These are phyloP conservation scores for Lactarius indigo DNA, from an alignment of 768 basidiomycete species.

Conservation along the genomic window DNA sequence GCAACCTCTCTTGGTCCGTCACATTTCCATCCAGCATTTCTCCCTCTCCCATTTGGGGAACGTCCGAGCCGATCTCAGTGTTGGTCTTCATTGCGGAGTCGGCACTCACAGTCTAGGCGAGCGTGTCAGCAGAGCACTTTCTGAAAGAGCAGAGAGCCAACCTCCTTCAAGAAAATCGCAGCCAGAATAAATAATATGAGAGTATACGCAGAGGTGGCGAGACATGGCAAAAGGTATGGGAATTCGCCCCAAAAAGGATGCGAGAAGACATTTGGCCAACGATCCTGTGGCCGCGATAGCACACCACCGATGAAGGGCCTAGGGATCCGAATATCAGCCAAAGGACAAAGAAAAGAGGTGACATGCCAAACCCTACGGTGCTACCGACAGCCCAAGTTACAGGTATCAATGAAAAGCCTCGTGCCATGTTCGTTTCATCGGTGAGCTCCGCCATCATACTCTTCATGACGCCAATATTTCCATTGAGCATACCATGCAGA, in stretches of 20 bases:
- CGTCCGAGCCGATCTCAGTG: background rate
- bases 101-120: constrained; percentile 4
- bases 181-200: background rate
- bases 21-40: background rate
- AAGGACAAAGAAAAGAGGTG: background rate
- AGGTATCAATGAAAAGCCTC: constrained; percentile 37
- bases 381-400: constrained; percentile 26
- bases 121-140: background rate
- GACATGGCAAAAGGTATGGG: constrained; percentile 30
- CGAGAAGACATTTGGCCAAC: constrained; percentile 25
- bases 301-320: constrained; percentile 20
- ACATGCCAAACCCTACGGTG: constrained; percentile 14
- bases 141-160: background rate
- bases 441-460: constrained; percentile 58
- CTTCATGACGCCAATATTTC: constrained; percentile 11
- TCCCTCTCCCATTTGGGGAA: background rate
- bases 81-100: background rate
- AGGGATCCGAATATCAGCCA: background rate
- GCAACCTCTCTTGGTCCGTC: constrained; percentile 10
- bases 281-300: constrained; percentile 29
- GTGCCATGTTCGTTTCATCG: constrained; percentile 53
- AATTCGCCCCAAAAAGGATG: constrained; percentile 27
- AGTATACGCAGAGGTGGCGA: background rate
- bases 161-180: constrained; percentile 16
- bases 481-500: constrained; percentile 9